Percentiles rank a stretch among this genome's conserved stretches.
phyloP scores from a whole-genome alignment of 352 stramenopile genomes.

The Phytopythium litorale region DNA sequence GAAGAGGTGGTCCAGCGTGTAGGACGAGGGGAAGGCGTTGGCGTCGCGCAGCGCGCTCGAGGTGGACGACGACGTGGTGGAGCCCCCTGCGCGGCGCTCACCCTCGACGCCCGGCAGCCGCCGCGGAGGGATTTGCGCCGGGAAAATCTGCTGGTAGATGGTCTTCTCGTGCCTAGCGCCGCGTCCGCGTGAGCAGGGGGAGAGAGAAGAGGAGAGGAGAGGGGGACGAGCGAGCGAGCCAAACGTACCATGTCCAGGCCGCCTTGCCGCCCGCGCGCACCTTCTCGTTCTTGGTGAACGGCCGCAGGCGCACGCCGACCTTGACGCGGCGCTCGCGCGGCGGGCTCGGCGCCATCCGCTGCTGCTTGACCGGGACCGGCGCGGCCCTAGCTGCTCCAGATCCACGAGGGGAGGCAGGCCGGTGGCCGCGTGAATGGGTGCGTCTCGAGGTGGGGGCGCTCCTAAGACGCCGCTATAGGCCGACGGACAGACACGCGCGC shows the following conservation, averaged over 20 bases:
- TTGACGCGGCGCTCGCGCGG: constrained; percentile 30
- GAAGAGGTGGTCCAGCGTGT: constrained; percentile 88
- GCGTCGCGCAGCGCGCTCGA: constrained; percentile 17
- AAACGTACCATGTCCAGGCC: constrained; percentile 70
- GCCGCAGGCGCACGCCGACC: constrained; percentile 70
- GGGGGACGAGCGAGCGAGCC: too few species aligned
- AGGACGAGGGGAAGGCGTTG: constrained; percentile 60
- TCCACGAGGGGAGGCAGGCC: background rate
- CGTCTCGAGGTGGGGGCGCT: too few species aligned
- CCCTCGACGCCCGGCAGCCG: constrained; percentile 7
- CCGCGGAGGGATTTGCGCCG: constrained; percentile 45
- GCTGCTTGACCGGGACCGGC: background rate
- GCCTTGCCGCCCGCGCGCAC: constrained; percentile 67
- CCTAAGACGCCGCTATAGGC: too few species aligned
- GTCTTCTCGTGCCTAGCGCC: constrained; percentile 69
- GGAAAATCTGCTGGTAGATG: constrained; percentile 88
- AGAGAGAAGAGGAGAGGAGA: background rate
- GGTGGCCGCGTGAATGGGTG: too few species aligned
- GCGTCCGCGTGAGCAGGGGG: background rate
- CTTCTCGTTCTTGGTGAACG: constrained; percentile 72
- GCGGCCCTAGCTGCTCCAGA: background rate
- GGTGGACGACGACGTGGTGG: constrained; percentile 33
- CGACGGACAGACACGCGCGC: too few species aligned
- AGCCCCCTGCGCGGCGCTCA: constrained; percentile 20
- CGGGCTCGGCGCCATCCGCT: constrained; percentile 3